Percentiles rank a stretch among this genome's conserved stretches.
Evolutionary conservation across 2,329 filamentous ascomycete species (phyloP).

Genomic region (Fusarium sp.): DNA sequence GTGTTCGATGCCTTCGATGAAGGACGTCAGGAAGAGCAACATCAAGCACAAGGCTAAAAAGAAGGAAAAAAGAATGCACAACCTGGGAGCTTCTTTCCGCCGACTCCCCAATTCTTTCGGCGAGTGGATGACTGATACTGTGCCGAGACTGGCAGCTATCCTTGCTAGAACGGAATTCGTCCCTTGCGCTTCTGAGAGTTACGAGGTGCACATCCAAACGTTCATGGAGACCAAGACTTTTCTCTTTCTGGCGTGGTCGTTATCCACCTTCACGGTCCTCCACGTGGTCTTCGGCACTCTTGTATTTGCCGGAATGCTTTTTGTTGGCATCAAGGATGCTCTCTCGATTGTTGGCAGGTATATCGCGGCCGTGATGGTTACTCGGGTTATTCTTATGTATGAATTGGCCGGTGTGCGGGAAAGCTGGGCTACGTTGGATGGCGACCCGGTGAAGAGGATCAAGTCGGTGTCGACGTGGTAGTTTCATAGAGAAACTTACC

Average conservation of each 20-base stretch:
- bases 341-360: background rate
- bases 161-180: background rate
- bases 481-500: too few species aligned
- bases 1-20: too few species aligned
- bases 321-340: background rate
- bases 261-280: background rate
- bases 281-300: background rate
- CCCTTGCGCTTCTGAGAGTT: background rate
- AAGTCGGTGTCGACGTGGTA: too few species aligned
- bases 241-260: background rate
- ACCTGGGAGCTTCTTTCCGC: too few species aligned
- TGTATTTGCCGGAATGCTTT: background rate
- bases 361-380: rapidly evolving
- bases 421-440: background rate
- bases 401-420: background rate
- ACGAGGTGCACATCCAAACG: background rate
- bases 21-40: too few species aligned
- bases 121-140: background rate
- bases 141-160: background rate
- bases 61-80: too few species aligned
- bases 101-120: too few species aligned
- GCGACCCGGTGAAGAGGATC: too few species aligned
- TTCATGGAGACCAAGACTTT: background rate
- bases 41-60: too few species aligned
- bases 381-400: background rate